Conservation (phyloP, 2,329 filamentous ascomycete genomes). For the Neopestalotiopsis sp. region DNA sequence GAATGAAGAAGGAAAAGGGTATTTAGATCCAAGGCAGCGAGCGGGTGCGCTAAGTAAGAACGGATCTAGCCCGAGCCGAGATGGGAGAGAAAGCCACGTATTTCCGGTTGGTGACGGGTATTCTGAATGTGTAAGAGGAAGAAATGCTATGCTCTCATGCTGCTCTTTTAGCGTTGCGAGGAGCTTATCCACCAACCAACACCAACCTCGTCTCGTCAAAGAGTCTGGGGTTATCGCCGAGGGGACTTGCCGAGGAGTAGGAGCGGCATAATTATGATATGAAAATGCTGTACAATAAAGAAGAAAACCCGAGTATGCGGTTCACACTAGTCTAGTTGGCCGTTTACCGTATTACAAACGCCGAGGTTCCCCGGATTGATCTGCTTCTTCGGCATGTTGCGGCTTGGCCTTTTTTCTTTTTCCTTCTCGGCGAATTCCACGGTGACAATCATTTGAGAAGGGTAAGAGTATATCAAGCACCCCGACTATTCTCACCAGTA, state of each 20-base stretch:
- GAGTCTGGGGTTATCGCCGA: neutral
- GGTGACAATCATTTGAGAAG: too few relatives aligned
- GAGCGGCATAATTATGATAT: neutral
- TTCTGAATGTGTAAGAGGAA: neutral
- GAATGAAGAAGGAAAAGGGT: neutral
- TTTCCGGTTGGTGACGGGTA: neutral
- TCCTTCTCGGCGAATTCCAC: too few relatives aligned
- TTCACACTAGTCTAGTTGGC: too few relatives aligned
- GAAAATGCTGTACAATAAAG: neutral
- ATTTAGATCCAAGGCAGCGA: slow-evolving; percentile 1
- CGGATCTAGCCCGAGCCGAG: neutral
- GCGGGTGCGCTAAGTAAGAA: slow-evolving; percentile 2
- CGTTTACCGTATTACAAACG: too few relatives aligned
- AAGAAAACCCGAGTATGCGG: too few relatives aligned
- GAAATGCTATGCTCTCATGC: neutral
- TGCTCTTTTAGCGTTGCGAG: neutral
- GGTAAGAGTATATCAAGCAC: neutral
- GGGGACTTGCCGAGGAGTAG: neutral
- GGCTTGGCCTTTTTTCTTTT: too few relatives aligned
- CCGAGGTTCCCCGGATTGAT: too few relatives aligned
- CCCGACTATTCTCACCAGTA: neutral
- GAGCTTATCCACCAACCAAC: neutral
- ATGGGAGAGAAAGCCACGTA: too few relatives aligned
- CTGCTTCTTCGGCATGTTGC: too few relatives aligned
- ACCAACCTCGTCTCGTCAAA: neutral